Evolutionary conservation across 2,329 filamentous ascomycete species (phyloP).

Genomic region (Albifimbria verrucaria): DNA sequence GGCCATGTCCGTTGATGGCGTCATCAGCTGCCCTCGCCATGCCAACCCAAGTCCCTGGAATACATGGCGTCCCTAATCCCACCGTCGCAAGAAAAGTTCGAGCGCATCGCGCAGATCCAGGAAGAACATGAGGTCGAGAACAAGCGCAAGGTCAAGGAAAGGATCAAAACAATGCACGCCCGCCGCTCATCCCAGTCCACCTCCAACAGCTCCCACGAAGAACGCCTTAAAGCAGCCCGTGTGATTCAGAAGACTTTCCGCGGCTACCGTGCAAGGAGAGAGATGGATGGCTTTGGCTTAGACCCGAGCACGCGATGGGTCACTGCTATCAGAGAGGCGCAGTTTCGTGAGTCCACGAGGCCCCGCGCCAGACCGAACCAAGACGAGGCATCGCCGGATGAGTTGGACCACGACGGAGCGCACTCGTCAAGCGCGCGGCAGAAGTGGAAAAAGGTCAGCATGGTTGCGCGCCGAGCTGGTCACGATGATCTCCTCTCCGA

Average conservation of each 20-base stretch:
- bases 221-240: constrained; percentile 44
- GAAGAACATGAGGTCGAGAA: constrained; percentile 41
- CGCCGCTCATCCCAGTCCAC: constrained; percentile 10
- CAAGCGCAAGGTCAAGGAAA: constrained; percentile 35
- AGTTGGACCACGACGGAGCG: constrained; percentile 5
- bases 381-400: constrained; percentile 1
- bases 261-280: constrained; percentile 69
- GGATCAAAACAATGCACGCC: constrained; percentile 30
- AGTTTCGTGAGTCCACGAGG: constrained; percentile 48
- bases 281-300: constrained; percentile 65
- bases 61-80: constrained; percentile 50
- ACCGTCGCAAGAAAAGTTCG: constrained; percentile 43
- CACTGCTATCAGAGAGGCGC: constrained; percentile 59
- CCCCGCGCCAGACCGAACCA: constrained; percentile 33
- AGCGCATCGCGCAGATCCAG: constrained; percentile 47
- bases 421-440: constrained; percentile 45
- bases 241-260: constrained; percentile 71
- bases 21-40: constrained; percentile 5
- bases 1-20: background rate
- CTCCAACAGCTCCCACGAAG: constrained; percentile 5
- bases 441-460: constrained; percentile 73
- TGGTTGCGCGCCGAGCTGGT: constrained; percentile 69
- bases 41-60: constrained; percentile 28
- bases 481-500: constrained; percentile 59
- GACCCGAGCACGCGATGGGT: constrained; percentile 70